Percentiles rank a stretch among this genome's conserved stretches.
phyloP scores from a whole-genome alignment of 108 stramenopile species.

The Conticribra guillardii region DNA sequence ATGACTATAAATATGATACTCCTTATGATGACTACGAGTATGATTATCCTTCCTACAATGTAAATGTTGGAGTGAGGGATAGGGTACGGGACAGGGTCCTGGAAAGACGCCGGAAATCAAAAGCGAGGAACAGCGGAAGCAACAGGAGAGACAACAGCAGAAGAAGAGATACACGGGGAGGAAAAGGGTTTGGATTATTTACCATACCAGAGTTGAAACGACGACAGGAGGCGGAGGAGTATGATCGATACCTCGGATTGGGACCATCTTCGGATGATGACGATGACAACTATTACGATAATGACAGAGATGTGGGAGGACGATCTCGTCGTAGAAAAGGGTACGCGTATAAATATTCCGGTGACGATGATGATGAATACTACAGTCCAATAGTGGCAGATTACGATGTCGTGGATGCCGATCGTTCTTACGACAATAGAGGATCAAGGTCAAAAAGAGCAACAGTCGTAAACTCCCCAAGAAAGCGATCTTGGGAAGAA shows the following conservation, averaged over 20 bases:
- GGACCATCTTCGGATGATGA: constrained; percentile 30
- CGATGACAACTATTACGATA: constrained; percentile 15
- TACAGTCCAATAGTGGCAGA: neutral
- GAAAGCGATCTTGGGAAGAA: constrained; percentile 70
- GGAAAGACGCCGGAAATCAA: neutral
- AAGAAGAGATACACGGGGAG: constrained; percentile 9
- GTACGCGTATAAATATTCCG: constrained; percentile 65
- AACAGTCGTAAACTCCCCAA: neutral
- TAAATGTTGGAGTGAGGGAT: neutral
- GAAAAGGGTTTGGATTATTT: constrained; percentile 14
- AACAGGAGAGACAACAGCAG: constrained; percentile 5
- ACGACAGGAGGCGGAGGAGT: constrained; percentile 32
- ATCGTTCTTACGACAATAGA: constrained; percentile 6
- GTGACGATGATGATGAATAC: constrained; percentile 54
- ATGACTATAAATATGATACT: neutral
- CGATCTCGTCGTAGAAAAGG: constrained; percentile 51
- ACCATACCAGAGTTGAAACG: constrained; percentile 14
- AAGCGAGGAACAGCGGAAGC: constrained; percentile 1
- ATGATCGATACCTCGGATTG: constrained; percentile 40
- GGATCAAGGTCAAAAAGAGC: neutral
- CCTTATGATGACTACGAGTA: constrained; percentile 5
- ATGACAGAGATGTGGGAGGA: neutral
- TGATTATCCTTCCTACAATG: neutral
- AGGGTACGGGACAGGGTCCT: neutral
- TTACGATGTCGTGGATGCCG: constrained; percentile 6